Evolutionary conservation across 2,329 filamentous ascomycete genomes (phyloP), one percentile per base, ranked within the genome.

Genomic region (Penicillium sp.): DNA sequence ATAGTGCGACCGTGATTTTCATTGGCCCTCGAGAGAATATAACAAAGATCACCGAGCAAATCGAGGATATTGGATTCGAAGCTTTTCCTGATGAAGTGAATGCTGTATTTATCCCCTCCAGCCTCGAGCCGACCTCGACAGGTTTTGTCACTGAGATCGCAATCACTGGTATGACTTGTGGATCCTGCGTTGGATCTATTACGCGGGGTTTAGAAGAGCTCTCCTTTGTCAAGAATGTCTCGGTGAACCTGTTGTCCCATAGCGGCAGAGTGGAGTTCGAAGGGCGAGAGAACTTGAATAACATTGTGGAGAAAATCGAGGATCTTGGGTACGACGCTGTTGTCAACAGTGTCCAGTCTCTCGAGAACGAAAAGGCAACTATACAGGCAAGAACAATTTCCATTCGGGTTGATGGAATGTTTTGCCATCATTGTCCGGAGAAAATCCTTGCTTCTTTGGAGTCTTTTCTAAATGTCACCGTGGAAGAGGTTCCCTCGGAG

Each of bases 391-490:
- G 89, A 45, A 85, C 83, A 1, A 80, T 90, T 2, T 82, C 87
- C 53, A 84, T 92, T 54, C 74, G 73, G 37, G 77, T 93, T 47
- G 81, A 88, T 48, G 89, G 89, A 47, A 86, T 92, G 75, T 90
- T 89, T 71, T 92, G 89, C 72, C 79, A 82, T 14, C 85, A 89
- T 65, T 92, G 89, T 63, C 86, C 88, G 1, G 76, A 79, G 29
- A 77, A 72, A 43, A 65, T 79, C 12, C 49, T 73, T 11, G 51
- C 62, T 7, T 67, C 71, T 5, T 51, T 78, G 47, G 63, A 79
- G 41, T 68, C 69, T 11, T 77, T 80, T 2, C 84, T 87, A 61
- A 76, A 77, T 8, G 75, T 78, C 33, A 65, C 64, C 15, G 64
- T 75, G 11, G 69, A 70, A 14, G 62, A 73, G 7, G 51, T 74